These are phyloP conservation scores for Pugionium dolabratum DNA, from an alignment of 345 rosid species.

Conservation along the genomic window DNA sequence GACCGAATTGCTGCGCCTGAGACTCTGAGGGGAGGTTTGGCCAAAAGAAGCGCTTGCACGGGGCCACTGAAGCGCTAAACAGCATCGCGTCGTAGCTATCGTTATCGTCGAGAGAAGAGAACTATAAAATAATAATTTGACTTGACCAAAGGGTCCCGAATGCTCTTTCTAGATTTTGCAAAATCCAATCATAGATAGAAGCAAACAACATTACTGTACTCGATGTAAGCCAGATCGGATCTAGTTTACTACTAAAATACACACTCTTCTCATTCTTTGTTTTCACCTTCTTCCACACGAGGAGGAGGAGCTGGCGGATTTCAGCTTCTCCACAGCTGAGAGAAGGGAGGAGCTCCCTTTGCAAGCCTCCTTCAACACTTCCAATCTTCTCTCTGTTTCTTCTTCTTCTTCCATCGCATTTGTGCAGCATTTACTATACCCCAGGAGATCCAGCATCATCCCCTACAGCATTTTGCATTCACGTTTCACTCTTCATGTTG, in stretches of 20 bases:
- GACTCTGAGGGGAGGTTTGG: constrained; percentile 26
- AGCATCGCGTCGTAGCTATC: constrained; percentile 39
- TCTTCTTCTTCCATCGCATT: constrained; percentile 41
- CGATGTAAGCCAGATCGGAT: no score
- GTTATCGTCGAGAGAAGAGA: neutral
- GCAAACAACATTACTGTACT: no score
- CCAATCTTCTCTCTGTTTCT: constrained; percentile 43
- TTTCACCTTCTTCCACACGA: no score
- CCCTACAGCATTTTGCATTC: constrained; percentile 46
- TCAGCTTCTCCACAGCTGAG: constrained; percentile 24
- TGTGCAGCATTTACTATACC: constrained; percentile 37
- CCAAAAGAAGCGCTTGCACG: constrained; percentile 27
- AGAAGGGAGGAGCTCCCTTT: constrained; percentile 61
- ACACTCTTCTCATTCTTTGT: no score
- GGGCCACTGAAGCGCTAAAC: constrained; percentile 37
- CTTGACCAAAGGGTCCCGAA: no score
- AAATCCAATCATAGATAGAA: neutral
- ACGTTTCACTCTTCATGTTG: neutral
- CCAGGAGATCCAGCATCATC: constrained; percentile 65
- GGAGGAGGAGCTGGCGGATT: neutral
- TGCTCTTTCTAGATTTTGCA: no score
- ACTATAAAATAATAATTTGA: neutral
- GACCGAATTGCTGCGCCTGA: constrained; percentile 42
- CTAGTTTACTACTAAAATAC: neutral
- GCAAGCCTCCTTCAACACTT: constrained; percentile 60